Evolutionary conservation across 2,329 filamentous ascomycete genomes (phyloP).

Genomic region (Scolecobasidium constrictum): DNA sequence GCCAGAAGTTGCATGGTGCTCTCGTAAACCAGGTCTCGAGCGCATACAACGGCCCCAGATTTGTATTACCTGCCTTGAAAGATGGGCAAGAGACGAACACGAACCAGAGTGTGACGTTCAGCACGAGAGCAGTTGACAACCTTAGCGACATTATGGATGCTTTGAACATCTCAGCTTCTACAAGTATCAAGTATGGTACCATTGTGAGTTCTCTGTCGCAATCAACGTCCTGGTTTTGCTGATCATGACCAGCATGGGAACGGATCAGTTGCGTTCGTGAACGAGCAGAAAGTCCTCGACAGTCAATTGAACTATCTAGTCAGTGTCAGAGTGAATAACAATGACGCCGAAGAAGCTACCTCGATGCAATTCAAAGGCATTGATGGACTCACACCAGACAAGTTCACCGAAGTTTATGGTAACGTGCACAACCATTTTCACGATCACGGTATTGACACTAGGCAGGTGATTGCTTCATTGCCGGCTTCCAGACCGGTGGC

Average conservation of each 20-base stretch:
- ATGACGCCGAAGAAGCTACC: constrained; percentile 13
- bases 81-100: constrained; percentile 14
- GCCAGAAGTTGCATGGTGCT: not conserved
- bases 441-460: not conserved
- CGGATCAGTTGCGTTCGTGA: constrained; percentile 20
- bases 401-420: constrained; percentile 24
- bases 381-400: constrained; percentile 17
- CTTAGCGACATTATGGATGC: constrained; percentile 28
- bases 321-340: constrained; percentile 20
- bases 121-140: constrained; percentile 21
- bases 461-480: constrained; percentile 19
- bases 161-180: constrained; percentile 27
- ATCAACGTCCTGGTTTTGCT: not conserved
- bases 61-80: constrained; percentile 3
- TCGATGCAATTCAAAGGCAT: constrained; percentile 20
- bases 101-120: constrained; percentile 22
- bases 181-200: constrained; percentile 27
- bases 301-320: constrained; percentile 21
- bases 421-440: too few relatives aligned
- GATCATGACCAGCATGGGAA: constrained; percentile 13
- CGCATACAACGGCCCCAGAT: not conserved
- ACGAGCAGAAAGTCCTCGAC: constrained; percentile 21
- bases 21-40: not conserved
- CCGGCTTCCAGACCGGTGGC: constrained; percentile 22
- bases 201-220: too few relatives aligned